Base-by-base conservation (phyloP, 345 rosid genomes). In the Lepidium didymum region DNA sequence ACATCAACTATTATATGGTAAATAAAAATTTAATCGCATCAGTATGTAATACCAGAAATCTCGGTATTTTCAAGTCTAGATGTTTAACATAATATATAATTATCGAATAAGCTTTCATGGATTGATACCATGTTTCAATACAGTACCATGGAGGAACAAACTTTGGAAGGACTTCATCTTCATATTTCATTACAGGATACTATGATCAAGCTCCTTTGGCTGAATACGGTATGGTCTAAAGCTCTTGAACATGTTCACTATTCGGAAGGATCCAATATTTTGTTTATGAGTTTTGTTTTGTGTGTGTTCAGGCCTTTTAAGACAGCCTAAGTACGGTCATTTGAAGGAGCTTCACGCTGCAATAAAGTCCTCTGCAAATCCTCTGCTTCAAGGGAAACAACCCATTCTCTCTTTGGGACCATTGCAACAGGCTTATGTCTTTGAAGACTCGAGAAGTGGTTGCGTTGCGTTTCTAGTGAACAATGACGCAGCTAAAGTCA, bases 91-190 rank as follows among this genome's bases (percentile, higher is more conserved):
- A n/a, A n/a, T n/a, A n/a, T n/a, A n/a, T n/a, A n/a, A n/a, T n/a
- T n/a, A n/a, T n/a, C n/a, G n/a, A n/a, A n/a, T n/a, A n/a, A n/a
- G n/a, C n/a, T n/a, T n/a, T n/a, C n/a, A n/a, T n/a, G n/a, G n/a
- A n/a, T n/a, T n/a, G n/a, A n/a, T n/a, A n/a, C n/a, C 21, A 36
- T 62, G 47, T 57, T 38, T 13, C 36, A 16, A 36, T 13, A 19
- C 47, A 93, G 98, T 93, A 87, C 66, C 98, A 93, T 37, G 98
- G 98, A 6, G 98, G 98, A 69, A 93, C 98, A 2, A 93, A 88
- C 82, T 88, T 93, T 50, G 98, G 98, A 56, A 84, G 97, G 64
- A 80, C 88, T 25, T 80, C 87, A 1, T 62, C 96, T n/a, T 82
- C 87, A 9, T 87, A 83, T 68, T 67, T 86, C 35, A 84, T 84